Percentiles rank a stretch among this genome's conserved stretches.
phyloP scores from a whole-genome alignment of 176 grass and related monocot genomes.

The Hsuehochloa calcarea region DNA sequence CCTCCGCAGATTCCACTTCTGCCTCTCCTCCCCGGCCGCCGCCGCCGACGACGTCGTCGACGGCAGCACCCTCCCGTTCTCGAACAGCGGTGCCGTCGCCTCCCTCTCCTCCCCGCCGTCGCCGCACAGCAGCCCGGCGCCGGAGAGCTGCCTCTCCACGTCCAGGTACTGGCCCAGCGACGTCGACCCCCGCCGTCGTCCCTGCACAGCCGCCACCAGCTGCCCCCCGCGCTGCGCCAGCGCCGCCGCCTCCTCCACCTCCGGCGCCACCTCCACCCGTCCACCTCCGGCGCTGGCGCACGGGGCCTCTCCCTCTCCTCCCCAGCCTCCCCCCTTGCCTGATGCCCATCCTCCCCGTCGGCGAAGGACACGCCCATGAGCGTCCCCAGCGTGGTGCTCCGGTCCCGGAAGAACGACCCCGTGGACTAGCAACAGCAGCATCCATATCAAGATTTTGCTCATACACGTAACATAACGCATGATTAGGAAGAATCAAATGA shows the following conservation, averaged over 20 bases:
- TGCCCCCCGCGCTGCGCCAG: background rate
- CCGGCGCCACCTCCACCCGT: slow-evolving; percentile 18
- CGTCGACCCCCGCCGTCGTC: slow-evolving; percentile 38
- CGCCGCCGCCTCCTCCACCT: slow-evolving; percentile 28
- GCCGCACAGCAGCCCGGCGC: slow-evolving; percentile 32
- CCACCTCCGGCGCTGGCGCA: background rate
- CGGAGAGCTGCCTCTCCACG: slow-evolving; percentile 52
- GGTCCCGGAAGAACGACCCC: slow-evolving; percentile 91
- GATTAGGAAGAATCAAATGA: background rate
- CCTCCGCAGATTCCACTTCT: slow-evolving; percentile 25
- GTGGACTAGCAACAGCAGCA: slow-evolving; percentile 56
- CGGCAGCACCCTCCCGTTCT: slow-evolving; percentile 39
- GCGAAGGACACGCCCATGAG: slow-evolving; percentile 85
- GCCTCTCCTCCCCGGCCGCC: slow-evolving; percentile 7
- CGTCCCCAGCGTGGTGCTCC: slow-evolving; percentile 92
- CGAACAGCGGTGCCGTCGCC: slow-evolving; percentile 42
- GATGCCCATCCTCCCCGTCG: slow-evolving; percentile 12
- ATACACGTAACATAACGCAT: background rate
- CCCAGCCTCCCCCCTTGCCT: background rate
- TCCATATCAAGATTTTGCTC: background rate
- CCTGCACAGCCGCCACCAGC: slow-evolving; percentile 63
- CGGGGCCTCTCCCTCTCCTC: background rate
- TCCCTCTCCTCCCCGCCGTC: slow-evolving; percentile 1
- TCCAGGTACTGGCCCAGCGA: slow-evolving; percentile 66
- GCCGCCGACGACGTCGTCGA: background rate